A percentile compares a stretch with the other conserved stretches of the same genome.
phyloP scores from a whole-genome alignment of 441 rosid genomes.

The Brassica balearica region DNA sequence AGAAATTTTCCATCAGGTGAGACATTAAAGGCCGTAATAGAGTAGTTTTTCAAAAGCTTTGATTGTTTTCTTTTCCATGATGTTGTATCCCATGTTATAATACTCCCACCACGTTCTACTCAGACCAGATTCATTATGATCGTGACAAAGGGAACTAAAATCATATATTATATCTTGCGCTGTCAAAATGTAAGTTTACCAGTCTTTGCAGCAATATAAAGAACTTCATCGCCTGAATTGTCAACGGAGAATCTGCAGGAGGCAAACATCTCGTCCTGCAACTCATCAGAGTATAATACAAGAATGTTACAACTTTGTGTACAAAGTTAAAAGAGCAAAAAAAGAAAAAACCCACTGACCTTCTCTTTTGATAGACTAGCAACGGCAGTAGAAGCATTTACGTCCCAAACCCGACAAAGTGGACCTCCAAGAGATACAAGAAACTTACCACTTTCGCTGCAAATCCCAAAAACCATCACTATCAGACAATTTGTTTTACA shows the following conservation, averaged over 20 bases:
- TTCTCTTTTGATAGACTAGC: conserved; percentile 75
- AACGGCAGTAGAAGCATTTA: conserved; percentile 57
- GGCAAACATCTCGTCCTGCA: conserved; percentile 86
- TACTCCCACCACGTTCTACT: conserved; percentile 72
- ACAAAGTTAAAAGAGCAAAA: conserved; percentile 3
- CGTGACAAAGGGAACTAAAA: background rate
- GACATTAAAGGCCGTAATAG: conserved; percentile 75
- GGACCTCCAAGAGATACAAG: conserved; percentile 84
- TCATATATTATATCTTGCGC: background rate
- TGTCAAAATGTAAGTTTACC: conserved; percentile 51
- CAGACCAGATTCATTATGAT: conserved; percentile 27
- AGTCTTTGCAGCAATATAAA: conserved; percentile 77
- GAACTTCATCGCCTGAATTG: conserved; percentile 55
- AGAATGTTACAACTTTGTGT: background rate
- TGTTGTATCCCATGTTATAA: conserved; percentile 75
- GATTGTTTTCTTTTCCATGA: conserved; percentile 67
- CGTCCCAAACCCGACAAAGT: conserved; percentile 91
- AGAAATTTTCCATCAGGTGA: conserved; percentile 86
- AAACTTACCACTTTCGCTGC: conserved; percentile 86
- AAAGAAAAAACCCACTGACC: conserved; percentile 43
- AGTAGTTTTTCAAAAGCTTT: conserved; percentile 61
- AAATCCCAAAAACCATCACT: conserved; percentile 35
- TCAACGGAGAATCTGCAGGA: conserved; percentile 76
- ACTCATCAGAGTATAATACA: conserved; percentile 36
- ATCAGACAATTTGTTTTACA: conserved; percentile 23